Conservation (phyloP, 2,329 filamentous ascomycete genomes). For the Neofusicoccum ribis region DNA sequence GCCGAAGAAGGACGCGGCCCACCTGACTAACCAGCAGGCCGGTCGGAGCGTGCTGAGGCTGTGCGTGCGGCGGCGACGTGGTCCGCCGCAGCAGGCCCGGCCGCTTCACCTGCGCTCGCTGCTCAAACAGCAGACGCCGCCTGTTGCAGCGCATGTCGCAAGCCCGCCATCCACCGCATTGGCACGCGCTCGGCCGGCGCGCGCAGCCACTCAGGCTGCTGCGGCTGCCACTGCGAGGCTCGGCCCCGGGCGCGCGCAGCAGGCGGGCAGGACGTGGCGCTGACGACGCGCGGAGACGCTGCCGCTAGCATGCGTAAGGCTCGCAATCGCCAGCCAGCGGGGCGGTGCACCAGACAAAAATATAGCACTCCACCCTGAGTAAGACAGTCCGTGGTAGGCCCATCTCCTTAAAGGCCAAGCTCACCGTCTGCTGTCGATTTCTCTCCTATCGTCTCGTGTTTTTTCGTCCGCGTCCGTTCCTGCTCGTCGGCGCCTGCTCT, state of each 20-base stretch:
- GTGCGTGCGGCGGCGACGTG: background rate
- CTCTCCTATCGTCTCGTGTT: background rate
- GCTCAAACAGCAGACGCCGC: too few species aligned
- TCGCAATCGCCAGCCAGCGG: background rate
- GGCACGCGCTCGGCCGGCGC: background rate
- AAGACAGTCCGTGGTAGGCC: background rate
- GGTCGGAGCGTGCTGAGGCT: too few species aligned
- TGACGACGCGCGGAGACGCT: conserved; percentile 3
- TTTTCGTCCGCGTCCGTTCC: background rate
- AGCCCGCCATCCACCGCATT: background rate
- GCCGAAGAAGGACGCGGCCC: too few species aligned
- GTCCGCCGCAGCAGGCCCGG: background rate
- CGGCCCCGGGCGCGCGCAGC: background rate
- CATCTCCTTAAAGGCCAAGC: background rate
- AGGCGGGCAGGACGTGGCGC: background rate
- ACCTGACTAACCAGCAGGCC: too few species aligned
- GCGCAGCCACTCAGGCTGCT: background rate
- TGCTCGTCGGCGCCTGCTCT: background rate
- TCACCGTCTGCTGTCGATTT: background rate
- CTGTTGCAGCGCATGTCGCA: background rate
- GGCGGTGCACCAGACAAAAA: conserved; percentile 11
- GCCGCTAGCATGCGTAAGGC: conserved; percentile 5
- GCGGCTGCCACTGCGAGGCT: background rate
- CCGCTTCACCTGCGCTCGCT: too few species aligned
- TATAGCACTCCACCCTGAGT: conserved; percentile 3